These are phyloP conservation scores for Mrakia blollopis DNA, from an alignment of 768 basidiomycete species.

Conservation along the genomic window DNA sequence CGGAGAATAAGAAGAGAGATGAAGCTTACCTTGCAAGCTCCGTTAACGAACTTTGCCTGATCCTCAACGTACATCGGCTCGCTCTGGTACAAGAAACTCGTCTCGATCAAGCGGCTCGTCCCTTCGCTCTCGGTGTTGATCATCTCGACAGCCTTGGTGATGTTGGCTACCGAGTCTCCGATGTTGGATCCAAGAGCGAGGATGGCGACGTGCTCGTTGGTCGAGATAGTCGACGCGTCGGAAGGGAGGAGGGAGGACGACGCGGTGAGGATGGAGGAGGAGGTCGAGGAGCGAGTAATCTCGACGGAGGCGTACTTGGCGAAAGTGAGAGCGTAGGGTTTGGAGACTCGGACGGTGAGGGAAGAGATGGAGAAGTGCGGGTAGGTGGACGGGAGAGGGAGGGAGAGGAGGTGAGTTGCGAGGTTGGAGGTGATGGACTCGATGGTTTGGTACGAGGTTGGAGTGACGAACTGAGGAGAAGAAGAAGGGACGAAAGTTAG, in stretches of 20 bases:
- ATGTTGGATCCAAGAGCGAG: slow-evolving; percentile 87
- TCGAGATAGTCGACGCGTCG: background rate
- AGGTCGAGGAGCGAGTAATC: slow-evolving; percentile 45
- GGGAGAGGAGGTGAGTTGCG: slow-evolving; percentile 50
- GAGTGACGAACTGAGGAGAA: slow-evolving; percentile 49
- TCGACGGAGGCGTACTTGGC: slow-evolving; percentile 63
- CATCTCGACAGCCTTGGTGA: slow-evolving; percentile 67
- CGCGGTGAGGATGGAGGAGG: slow-evolving; percentile 7
- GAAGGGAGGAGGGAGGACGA: background rate
- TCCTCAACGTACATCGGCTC: slow-evolving; percentile 92
- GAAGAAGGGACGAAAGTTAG: slow-evolving; percentile 19
- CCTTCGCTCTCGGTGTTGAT: slow-evolving; percentile 52
- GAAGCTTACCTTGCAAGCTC: slow-evolving; percentile 72
- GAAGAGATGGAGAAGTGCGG: slow-evolving; percentile 32
- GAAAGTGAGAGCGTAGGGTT: slow-evolving; percentile 65
- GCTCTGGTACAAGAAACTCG: slow-evolving; percentile 88
- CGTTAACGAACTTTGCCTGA: slow-evolving; percentile 83
- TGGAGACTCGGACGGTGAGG: slow-evolving; percentile 59
- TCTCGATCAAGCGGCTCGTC: slow-evolving; percentile 49
- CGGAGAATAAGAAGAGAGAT: background rate
- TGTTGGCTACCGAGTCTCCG: slow-evolving; percentile 76
- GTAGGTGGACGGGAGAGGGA: slow-evolving; percentile 37
- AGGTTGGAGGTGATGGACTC: slow-evolving; percentile 64
- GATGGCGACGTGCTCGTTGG: slow-evolving; percentile 46
- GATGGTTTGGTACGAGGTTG: slow-evolving; percentile 58